A percentile compares a stretch with the other conserved stretches of the same genome.
These are phyloP conservation scores for Tuber indicum DNA, from an alignment of 495 filamentous ascomycete species.

Conservation along the genomic window DNA sequence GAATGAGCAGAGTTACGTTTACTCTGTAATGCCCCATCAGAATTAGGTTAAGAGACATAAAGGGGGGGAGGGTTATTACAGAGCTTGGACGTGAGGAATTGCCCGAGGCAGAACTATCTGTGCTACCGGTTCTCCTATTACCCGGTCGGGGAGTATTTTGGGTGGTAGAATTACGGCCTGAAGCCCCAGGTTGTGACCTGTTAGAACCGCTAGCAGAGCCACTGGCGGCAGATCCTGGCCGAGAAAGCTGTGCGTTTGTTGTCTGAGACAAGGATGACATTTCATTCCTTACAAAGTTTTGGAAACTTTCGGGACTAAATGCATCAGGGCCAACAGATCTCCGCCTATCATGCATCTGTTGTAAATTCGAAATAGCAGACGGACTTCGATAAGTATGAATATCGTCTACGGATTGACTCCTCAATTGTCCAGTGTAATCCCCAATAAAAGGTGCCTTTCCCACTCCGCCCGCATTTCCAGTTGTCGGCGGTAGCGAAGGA, in stretches of 20 bases:
- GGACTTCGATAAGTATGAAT: conserved; percentile 44
- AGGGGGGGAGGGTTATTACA: conserved; percentile 47
- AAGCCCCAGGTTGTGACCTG: conserved; percentile 32
- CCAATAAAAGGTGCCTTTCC: conserved; percentile 43
- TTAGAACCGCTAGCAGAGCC: conserved; percentile 37
- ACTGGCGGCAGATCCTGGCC: conserved; percentile 28
- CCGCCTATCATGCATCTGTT: conserved; percentile 41
- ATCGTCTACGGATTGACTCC: conserved; percentile 45
- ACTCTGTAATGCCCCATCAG: conserved; percentile 32
- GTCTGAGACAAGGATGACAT: conserved; percentile 41
- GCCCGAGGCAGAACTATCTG: conserved; percentile 51
- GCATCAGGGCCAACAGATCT: conserved; percentile 39
- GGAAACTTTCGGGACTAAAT: conserved; percentile 49
- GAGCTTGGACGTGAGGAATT: conserved; percentile 53
- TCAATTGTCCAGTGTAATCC: conserved; percentile 40
- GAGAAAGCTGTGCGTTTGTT: conserved; percentile 28
- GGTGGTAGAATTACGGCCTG: conserved; percentile 12
- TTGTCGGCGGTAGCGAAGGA: conserved; percentile 42
- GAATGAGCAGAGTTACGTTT: conserved; percentile 42
- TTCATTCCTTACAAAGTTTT: conserved; percentile 38
- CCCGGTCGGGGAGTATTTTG: conserved; percentile 47
- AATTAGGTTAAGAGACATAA: conserved; percentile 30
- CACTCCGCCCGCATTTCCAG: conserved; percentile 15
- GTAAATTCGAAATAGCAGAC: conserved; percentile 26
- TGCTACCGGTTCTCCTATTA: conserved; percentile 56